phyloP scores from a whole-genome alignment of 768 basidiomycete genomes.

The Suillus subluteus region DNA sequence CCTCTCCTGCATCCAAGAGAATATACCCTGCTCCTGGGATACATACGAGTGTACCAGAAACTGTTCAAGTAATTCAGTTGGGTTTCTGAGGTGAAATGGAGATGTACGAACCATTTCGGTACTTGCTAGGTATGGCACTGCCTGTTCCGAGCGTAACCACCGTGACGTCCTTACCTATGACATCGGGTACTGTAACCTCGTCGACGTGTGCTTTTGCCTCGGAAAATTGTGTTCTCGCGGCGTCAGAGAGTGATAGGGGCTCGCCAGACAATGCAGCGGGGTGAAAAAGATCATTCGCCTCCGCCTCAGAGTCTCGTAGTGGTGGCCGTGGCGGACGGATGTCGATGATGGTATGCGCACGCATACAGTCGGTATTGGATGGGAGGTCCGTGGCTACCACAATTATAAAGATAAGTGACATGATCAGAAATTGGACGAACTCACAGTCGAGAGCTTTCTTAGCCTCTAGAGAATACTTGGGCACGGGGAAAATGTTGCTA shows the following conservation, averaged over 20 bases:
- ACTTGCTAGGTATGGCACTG: constrained; percentile 82
- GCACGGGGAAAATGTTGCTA: neutral
- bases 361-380: neutral
- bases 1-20: constrained; percentile 91
- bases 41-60: constrained; percentile 75
- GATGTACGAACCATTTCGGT: constrained; percentile 73
- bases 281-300: neutral
- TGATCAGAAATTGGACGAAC: neutral
- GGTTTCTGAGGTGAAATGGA: constrained; percentile 8
- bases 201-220: constrained; percentile 39
- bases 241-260: neutral
- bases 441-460: neutral
- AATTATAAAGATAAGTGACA: neutral
- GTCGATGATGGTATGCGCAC: neutral
- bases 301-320: neutral
- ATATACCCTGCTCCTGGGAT: constrained; percentile 76
- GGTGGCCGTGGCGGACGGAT: constrained; percentile 2
- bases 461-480: constrained; percentile 2
- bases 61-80: constrained; percentile 36
- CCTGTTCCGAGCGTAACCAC: constrained; percentile 88
- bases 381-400: neutral
- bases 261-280: neutral
- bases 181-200: constrained; percentile 17
- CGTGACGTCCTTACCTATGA: constrained; percentile 62
- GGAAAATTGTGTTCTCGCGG: constrained; percentile 42